Conservation (phyloP, 2,329 filamentous ascomycete species). For the Verticillium nonalfalfae region DNA sequence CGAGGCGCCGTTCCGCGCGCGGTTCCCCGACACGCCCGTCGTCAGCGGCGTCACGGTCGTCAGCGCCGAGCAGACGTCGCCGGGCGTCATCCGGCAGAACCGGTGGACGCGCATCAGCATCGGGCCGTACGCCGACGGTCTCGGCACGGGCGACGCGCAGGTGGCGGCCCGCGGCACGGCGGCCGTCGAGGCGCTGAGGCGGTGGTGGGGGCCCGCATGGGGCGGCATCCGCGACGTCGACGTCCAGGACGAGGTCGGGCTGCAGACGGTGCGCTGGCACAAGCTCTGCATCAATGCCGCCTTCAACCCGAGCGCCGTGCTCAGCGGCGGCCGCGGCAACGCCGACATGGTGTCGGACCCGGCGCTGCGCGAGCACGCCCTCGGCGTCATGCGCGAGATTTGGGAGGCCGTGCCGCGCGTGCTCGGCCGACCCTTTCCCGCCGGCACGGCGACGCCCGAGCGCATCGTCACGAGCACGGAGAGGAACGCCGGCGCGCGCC, state of each 20-base stretch:
- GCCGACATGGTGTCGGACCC: slow-evolving; percentile 58
- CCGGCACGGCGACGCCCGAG: slow-evolving; percentile 54
- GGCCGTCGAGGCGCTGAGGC: slow-evolving; percentile 41
- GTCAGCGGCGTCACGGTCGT: slow-evolving; percentile 65
- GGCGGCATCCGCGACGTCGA: slow-evolving; percentile 62
- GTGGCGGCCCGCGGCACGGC: slow-evolving; percentile 27
- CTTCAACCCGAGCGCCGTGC: slow-evolving; percentile 67
- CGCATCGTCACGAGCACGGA: slow-evolving; percentile 56
- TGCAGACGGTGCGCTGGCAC: slow-evolving; percentile 69
- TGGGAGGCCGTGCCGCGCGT: slow-evolving; percentile 57
- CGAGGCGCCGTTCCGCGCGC: slow-evolving; percentile 56
- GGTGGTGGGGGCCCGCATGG: slow-evolving; percentile 42
- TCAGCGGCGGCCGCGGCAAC: slow-evolving; percentile 59
- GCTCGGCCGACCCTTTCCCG: slow-evolving; percentile 54
- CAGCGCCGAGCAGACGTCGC: slow-evolving; percentile 58
- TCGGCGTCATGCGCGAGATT: slow-evolving; percentile 65
- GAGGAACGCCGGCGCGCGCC: slow-evolving; percentile 57
- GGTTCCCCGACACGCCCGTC: slow-evolving; percentile 55
- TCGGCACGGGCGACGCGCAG: slow-evolving; percentile 25
- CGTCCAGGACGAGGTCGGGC: slow-evolving; percentile 55
- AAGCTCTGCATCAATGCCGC: slow-evolving; percentile 72
- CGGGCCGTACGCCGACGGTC: slow-evolving; percentile 54
- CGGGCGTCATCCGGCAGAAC: slow-evolving; percentile 61
- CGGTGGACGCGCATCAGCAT: slow-evolving; percentile 68
- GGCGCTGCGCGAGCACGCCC: slow-evolving; percentile 55